Base-by-base conservation (phyloP, 2,329 filamentous ascomycete species). In the Xylariomycetidae sp. region DNA sequence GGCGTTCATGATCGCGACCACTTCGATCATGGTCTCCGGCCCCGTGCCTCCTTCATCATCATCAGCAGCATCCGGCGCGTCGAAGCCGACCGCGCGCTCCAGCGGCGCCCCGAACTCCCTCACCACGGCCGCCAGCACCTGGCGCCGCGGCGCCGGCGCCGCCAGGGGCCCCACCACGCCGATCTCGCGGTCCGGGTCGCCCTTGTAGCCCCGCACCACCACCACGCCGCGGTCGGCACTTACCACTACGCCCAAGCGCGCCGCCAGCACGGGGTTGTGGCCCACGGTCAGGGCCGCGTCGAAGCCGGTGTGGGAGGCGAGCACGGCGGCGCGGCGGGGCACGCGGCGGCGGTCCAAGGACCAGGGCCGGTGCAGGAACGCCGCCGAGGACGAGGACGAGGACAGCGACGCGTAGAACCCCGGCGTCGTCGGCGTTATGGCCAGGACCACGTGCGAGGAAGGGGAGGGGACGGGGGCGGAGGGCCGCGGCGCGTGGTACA, bases 211-310 rank as follows among this genome's bases (percentile, higher is more conserved):
- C 14, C 30, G 37, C 9, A 47, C 34, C 14, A 37, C 29, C 15
- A 16, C 20, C 10, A 37, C 16, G 12, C n/a, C 25, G 9, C 34
- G 14, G 5, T 25, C 35, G n/a, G n/a, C n/a, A n/a, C n/a, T n/a
- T n/a, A n/a, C n/a, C n/a, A n/a, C n/a, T 29, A 43, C 29, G 9
- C 34, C 36, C 2, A 43, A 24, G 13, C 22, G 16, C 10, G 32
- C 22, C 8, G 35, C 42, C 6, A 47, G 35, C 5, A 34, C 37
- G 3, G 19, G 16, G 29, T 43, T 47, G 22, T 41, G 38, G 17
- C 44, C 44, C 8, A 40, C 36, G 3, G 44, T 47, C 6, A 45
- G 31, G 17, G 35, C 35, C 35, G 44, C 44, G 27, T 45, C 44
- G 19, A 44, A 44, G 6, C 39, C 31, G 31, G 42, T 46, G 26